Base-by-base conservation (phyloP, 768 basidiomycete species). In the Tylopilus cervinicoccineus region DNA sequence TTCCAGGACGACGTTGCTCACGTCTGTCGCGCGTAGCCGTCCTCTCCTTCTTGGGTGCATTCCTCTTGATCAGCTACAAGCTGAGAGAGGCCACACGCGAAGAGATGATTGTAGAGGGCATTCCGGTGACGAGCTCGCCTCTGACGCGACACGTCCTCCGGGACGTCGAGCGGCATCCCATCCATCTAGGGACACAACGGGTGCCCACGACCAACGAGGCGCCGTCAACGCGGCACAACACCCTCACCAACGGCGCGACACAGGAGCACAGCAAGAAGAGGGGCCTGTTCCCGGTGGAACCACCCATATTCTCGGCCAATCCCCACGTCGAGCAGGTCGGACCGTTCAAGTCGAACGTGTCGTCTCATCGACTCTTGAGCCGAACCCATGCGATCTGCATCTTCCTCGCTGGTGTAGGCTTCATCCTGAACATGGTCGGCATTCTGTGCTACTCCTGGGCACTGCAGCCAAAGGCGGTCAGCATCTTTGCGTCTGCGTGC, bases 31-130 rank as follows among this genome's bases (percentile, higher is more conserved):
- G 26, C 31, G 11, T 22, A 68, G 74, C 73, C 19, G 65, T 73
- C 23, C 55, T 76, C 14, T 70, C 81, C 2, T 83, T 83, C 63
- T 59, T 78, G 38, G 80, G 72, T 5, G 76, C 78, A n/a, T 81
- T 81, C 65, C 72, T 80, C 55, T 68, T 83, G 23, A 70, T 81
- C 39, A 68, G 75, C 33, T 81, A 79, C 64, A 77, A 76, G 47
- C 63, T 83, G 12, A 67, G 70, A 45, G 76, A 76, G 54, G 82
- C 80, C 4, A 75, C 67, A 31, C 69, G 69, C 3, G 76, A 78
- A 41, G 74, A 78, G 54, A 52, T 60, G 48, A 66, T 76, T 47
- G 68, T 59, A 29, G 70, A 72, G 45, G 61, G 59, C n/a, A 52
- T 63, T 19, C 46, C 45, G 27, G 22, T 48, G 19, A 55, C 47